Evolutionary conservation across 2,329 filamentous ascomycete species (phyloP).

Genomic region (Aspergillus calidoustus): DNA sequence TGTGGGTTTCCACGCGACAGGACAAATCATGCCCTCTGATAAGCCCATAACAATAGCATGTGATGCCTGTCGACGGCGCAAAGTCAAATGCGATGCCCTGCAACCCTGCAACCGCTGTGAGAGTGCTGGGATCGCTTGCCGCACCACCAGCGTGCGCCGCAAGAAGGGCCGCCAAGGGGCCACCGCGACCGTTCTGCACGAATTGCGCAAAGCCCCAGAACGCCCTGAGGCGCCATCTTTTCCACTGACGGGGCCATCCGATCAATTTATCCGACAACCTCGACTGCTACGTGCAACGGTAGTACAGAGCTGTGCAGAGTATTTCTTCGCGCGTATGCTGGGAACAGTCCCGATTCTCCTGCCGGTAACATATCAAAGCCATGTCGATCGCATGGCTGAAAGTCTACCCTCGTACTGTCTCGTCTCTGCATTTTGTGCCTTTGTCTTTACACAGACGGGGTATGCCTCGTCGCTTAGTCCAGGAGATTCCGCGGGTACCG

Average conservation of each 20-base stretch:
- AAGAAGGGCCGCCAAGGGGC: slow-evolving; percentile 30
- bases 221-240: neutral
- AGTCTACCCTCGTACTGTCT: slow-evolving; percentile 36
- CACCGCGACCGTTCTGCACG: slow-evolving; percentile 27
- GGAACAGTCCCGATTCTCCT: slow-evolving; percentile 37
- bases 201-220: slow-evolving; percentile 18
- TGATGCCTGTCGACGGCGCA: slow-evolving; percentile 32
- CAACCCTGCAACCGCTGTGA: slow-evolving; percentile 27
- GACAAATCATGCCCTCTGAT: neutral
- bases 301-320: slow-evolving; percentile 24
- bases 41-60: slow-evolving; percentile 24
- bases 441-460: slow-evolving; percentile 36
- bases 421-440: slow-evolving; percentile 43
- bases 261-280: slow-evolving; percentile 8
- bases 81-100: slow-evolving; percentile 27
- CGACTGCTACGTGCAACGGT: slow-evolving; percentile 18
- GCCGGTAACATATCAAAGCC: slow-evolving; percentile 26
- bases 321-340: slow-evolving; percentile 29
- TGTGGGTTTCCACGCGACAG: too few species aligned
- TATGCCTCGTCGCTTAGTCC: slow-evolving; percentile 14
- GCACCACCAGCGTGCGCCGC: slow-evolving; percentile 20
- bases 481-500: neutral
- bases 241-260: neutral
- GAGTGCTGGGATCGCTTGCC: slow-evolving; percentile 24
- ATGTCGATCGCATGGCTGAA: slow-evolving; percentile 26